Base-by-base conservation (phyloP, 495 filamentous ascomycete genomes). In the Penicillium maclennaniae region DNA sequence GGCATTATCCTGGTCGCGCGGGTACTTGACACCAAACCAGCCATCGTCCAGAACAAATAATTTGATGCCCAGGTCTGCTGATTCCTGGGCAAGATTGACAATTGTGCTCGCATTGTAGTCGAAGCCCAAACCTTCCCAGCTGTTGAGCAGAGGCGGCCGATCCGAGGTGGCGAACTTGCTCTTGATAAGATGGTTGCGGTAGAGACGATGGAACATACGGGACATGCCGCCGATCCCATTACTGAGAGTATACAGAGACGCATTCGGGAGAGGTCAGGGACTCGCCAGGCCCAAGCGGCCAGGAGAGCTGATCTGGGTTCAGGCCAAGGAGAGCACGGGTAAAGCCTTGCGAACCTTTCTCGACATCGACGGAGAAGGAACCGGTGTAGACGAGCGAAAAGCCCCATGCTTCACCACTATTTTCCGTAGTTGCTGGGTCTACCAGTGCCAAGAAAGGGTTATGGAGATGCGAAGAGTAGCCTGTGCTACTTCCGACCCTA, bases 21-120 rank as follows among this genome's bases (percentile, higher is more conserved):
- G 77, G 49, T 81, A 79, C 36, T 80, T 66, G 16, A 73, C 66
- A 26, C 80, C 80, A 39, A 83, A 83, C 78, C 79, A 83, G 26
- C 79, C 80, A 56, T 83, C 80, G 39, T 83, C 80, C 51, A 80
- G 71, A 25, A 82, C 80, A 40, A 83, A 79, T 0, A 82, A 67
- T 25, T 69, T 74, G 25, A 75, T 69, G 4, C 80, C 79, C 7
- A 82, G 66, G 1, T 66, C 74, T 0, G 79, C 78, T 0, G 79
- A 71, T 36, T 78, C 72, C 45, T 78, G 41, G 1, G 80, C 79
- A 0, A 83, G 50, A 0, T 69, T 51, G 17, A 75, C 68, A 54
- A 82, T 75, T 7, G 62, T 76, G 31, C 65, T 73, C 19, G 75
- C 36, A 58, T 83, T 77, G 56, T 69, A 72, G 55, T 77, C 49